Evolutionary conservation across 225 moss, liverwort and hornwort species (phyloP), one percentile per base, ranked within the genome.

Genomic region (Anthoceros angustus): DNA sequence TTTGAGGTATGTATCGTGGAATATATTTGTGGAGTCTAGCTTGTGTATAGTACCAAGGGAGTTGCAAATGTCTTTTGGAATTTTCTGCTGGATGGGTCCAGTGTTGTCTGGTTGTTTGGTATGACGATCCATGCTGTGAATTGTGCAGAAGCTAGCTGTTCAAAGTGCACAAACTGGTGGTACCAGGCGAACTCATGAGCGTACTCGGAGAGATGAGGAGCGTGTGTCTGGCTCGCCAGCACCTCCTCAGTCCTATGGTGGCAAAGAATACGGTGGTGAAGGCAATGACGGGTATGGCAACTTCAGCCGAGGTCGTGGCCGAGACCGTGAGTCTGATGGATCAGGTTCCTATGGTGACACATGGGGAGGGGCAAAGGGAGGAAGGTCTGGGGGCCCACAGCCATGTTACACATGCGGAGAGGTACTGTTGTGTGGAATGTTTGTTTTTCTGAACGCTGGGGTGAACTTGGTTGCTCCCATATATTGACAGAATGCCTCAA

Each of bases 151-250:
- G 79, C 74, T 91, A 42, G 95, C 95, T 40, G 79, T 95, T 49
- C 95, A 95, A 71, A 87, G 83, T 70, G 95, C 95, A 21, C 95
- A 91, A 74, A 83, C 88, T 42, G 95, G 93, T 40, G 93, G 95
- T 15, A 73, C 86, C 68, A 74, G 95, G 75, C 90, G 95, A 40
- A 75, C 77, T 10, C 73, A 75, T 50, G 81, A 81, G 4, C 66
- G 70, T 18, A 55, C 55, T 67, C 88, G 90, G 10, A 81, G 92
- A 61, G 84, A 86, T 42, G 95, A 95, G 25, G 95, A 95, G 21
- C 80, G 91, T 72, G 74, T 62, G 24, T 75, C 87, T 64, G 78
- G 75, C 65, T 84, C 77, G 40, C 86, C 86, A 16, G 71, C 77
- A 48, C 82, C 83, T 66, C 76, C 73, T 25, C 86, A 75, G 25